A percentile compares a stretch with the other conserved stretches of the same genome.
These are phyloP conservation scores for Anisodus acutangulus DNA, from an alignment of 257 asterid species.

Conservation along the genomic window DNA sequence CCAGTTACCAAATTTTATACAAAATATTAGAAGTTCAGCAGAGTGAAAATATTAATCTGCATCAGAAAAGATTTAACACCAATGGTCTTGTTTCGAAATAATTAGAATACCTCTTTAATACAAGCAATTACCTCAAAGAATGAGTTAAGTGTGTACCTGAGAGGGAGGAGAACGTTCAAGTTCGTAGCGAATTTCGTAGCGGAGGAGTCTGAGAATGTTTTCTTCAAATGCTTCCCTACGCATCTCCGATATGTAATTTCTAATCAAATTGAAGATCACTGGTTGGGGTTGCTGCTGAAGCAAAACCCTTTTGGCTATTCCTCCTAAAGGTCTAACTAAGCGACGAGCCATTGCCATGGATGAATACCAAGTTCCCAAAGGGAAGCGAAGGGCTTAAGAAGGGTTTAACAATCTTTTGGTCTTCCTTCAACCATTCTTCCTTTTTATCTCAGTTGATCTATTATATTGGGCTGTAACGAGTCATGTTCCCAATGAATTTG, in stretches of 20 bases:
- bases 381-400: slow-evolving; percentile 31
- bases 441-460: background rate
- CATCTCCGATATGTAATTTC: slow-evolving; percentile 69
- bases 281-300: slow-evolving; percentile 28
- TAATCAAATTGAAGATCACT: slow-evolving; percentile 31
- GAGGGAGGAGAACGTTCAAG: slow-evolving; percentile 39
- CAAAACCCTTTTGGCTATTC: slow-evolving; percentile 28
- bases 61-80: too few species aligned
- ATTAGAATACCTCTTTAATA: too few species aligned
- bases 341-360: slow-evolving; percentile 35
- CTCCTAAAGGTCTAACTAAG: slow-evolving; percentile 33
- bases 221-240: slow-evolving; percentile 77
- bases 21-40: too few species aligned
- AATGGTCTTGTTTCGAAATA: too few species aligned
- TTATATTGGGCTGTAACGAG: background rate
- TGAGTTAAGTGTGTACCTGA: too few species aligned
- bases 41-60: too few species aligned
- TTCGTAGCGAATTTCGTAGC: slow-evolving; percentile 77
- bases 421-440: background rate
- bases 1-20: too few species aligned
- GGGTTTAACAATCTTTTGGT: background rate
- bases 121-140: too few species aligned
- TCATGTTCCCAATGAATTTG: background rate
- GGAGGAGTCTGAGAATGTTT: slow-evolving; percentile 73
- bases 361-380: background rate